phyloP scores from a whole-genome alignment of 2,329 filamentous ascomycete species.

The Neospermospora avenae region DNA sequence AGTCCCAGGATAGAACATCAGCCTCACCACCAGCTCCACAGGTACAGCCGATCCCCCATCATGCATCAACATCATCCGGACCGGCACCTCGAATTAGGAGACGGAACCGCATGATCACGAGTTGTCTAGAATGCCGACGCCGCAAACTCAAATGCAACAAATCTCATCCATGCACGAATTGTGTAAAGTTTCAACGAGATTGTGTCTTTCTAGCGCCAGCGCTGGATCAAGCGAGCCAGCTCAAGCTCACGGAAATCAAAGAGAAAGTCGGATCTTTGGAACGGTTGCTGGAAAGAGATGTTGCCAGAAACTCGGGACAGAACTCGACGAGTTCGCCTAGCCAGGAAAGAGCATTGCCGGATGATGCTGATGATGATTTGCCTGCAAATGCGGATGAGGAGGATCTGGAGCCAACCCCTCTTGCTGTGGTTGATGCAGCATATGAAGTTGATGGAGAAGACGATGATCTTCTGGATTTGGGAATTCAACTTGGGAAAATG shows the following conservation, averaged over 20 bases:
- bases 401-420: constrained; percentile 59
- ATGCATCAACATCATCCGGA: constrained; percentile 11
- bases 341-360: constrained; percentile 35
- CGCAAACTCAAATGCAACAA: constrained; percentile 80
- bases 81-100: constrained; percentile 35
- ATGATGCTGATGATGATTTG: constrained; percentile 46
- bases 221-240: constrained; percentile 66
- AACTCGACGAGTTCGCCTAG: constrained; percentile 5
- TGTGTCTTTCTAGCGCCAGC: constrained; percentile 40
- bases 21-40: background rate
- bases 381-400: constrained; percentile 54
- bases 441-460: constrained; percentile 65
- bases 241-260: constrained; percentile 72
- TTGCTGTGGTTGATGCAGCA: constrained; percentile 62
- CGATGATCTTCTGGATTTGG: constrained; percentile 68
- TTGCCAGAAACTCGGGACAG: constrained; percentile 46
- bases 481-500: constrained; percentile 68
- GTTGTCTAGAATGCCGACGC: constrained; percentile 67
- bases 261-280: constrained; percentile 73
- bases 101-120: constrained; percentile 64
- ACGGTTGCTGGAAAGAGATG: constrained; percentile 64
- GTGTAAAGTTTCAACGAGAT: constrained; percentile 43
- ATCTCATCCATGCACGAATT: constrained; percentile 58
- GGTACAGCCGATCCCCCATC: background rate
- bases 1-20: background rate